phyloP scores from a whole-genome alignment of 169 alveolate species.

The Besnoitia besnoiti region DNA sequence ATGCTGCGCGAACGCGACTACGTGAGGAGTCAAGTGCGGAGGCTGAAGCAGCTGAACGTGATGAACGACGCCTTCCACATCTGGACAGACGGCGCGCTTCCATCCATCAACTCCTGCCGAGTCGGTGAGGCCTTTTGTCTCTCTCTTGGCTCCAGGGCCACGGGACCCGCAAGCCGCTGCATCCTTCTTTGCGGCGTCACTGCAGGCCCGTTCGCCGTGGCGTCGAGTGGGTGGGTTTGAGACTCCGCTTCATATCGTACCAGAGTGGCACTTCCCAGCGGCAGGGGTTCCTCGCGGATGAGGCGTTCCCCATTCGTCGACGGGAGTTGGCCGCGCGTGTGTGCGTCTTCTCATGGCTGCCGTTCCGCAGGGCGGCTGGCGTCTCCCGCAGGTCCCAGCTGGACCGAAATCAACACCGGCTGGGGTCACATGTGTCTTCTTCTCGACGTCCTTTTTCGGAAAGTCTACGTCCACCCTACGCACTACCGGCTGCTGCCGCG shows the following conservation, averaged over 20 bases:
- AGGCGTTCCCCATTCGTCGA: too few relatives aligned
- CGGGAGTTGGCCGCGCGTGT: too few relatives aligned
- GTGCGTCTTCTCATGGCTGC: constrained; percentile 43
- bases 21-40: constrained; percentile 46
- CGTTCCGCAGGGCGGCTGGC: constrained; percentile 55
- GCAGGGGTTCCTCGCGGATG: too few relatives aligned
- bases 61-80: constrained; percentile 67
- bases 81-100: constrained; percentile 44
- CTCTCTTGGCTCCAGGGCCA: too few relatives aligned
- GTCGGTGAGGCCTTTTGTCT: constrained; percentile 51
- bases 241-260: too few relatives aligned
- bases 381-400: constrained; percentile 59
- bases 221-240: too few relatives aligned
- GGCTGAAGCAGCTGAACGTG: constrained; percentile 58
- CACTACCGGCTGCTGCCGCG: constrained; percentile 72
- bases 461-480: constrained; percentile 63
- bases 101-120: constrained; percentile 64
- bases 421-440: constrained; percentile 74
- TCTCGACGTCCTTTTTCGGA: constrained; percentile 69
- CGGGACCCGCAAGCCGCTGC: too few relatives aligned
- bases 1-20: constrained; percentile 51
- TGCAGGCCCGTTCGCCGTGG: too few relatives aligned
- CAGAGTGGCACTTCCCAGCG: too few relatives aligned
- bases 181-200: too few relatives aligned
- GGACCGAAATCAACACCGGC: constrained; percentile 72